phyloP scores from a whole-genome alignment of 768 basidiomycete genomes.

The Hygrophorus pudorinus region DNA sequence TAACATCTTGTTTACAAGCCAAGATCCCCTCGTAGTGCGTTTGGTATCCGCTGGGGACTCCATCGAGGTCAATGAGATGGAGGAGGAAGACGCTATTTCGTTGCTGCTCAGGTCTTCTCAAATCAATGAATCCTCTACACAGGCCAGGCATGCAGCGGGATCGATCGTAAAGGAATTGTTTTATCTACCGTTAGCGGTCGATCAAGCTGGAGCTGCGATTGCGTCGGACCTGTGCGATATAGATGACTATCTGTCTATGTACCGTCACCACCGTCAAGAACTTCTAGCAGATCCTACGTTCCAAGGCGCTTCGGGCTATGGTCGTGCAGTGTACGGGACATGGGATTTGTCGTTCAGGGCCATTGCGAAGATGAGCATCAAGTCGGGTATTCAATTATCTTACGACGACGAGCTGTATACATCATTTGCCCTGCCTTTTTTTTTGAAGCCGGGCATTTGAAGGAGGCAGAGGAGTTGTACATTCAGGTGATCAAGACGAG shows the following conservation, averaged over 20 bases:
- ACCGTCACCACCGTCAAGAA: slow-evolving; percentile 1
- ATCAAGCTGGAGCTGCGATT: slow-evolving; percentile 14
- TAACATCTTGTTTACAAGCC: slow-evolving; percentile 14
- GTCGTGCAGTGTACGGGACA: slow-evolving; percentile 11
- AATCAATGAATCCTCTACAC: background rate
- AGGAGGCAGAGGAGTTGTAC: background rate
- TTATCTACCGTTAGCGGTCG: slow-evolving; percentile 9
- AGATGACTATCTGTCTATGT: slow-evolving; percentile 10
- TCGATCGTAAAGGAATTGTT: slow-evolving; percentile 7
- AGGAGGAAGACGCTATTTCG: slow-evolving; percentile 10
- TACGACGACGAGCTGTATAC: background rate
- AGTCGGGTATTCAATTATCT: background rate
- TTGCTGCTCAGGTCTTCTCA: slow-evolving; percentile 12
- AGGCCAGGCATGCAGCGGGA: slow-evolving; percentile 1
- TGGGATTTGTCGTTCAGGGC: slow-evolving; percentile 13
- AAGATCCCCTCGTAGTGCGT: slow-evolving; percentile 7
- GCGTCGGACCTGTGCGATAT: slow-evolving; percentile 8
- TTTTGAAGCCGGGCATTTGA: background rate
- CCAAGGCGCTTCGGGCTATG: slow-evolving; percentile 10
- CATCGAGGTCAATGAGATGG: slow-evolving; percentile 9
- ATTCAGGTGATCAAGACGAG: background rate
- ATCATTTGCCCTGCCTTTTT: background rate
- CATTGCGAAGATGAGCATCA: slow-evolving; percentile 7
- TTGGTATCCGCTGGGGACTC: slow-evolving; percentile 1
- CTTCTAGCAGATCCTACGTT: slow-evolving; percentile 6